These are phyloP conservation scores for Pseudopithomyces chartarum DNA, from an alignment of 2,329 filamentous ascomycete species.

Conservation along the genomic window DNA sequence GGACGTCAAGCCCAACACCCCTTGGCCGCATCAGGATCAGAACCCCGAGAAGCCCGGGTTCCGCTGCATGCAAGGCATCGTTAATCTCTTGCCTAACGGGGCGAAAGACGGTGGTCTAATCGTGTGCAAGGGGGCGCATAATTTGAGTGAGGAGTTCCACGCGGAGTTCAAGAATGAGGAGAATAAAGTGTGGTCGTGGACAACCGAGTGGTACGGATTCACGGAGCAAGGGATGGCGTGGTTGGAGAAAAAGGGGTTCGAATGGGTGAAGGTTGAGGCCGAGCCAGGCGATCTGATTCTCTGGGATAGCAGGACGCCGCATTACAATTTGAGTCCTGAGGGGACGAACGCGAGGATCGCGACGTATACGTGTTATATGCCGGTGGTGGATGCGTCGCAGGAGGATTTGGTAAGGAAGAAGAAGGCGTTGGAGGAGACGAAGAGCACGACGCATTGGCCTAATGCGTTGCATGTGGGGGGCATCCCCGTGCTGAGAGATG, in stretches of 20 bases:
- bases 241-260: conserved; percentile 48
- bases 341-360: not conserved
- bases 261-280: conserved; percentile 47
- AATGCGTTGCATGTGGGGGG: not conserved
- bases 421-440: not conserved
- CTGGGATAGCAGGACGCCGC: conserved; percentile 48
- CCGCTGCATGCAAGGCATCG: conserved; percentile 57
- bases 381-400: not conserved
- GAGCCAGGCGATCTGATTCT: conserved; percentile 54
- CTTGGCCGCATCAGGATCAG: conserved; percentile 45
- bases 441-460: not conserved
- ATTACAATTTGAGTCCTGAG: conserved; percentile 23
- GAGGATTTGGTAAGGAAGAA: not conserved
- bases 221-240: conserved; percentile 44
- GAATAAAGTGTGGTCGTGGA: conserved; percentile 34
- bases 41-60: conserved; percentile 49
- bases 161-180: conserved; percentile 27
- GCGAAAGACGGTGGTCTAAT: conserved; percentile 47
- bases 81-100: conserved; percentile 50
- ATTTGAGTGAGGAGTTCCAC: conserved; percentile 39
- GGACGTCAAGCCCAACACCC: conserved; percentile 28
- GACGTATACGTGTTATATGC: not conserved
- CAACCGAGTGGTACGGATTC: conserved; percentile 37
- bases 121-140: conserved; percentile 39
- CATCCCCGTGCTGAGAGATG: not conserved